A percentile compares a stretch with the other conserved stretches of the same genome.
These are phyloP conservation scores for Xylaria longipes DNA, from an alignment of 495 filamentous ascomycete genomes.

Conservation along the genomic window DNA sequence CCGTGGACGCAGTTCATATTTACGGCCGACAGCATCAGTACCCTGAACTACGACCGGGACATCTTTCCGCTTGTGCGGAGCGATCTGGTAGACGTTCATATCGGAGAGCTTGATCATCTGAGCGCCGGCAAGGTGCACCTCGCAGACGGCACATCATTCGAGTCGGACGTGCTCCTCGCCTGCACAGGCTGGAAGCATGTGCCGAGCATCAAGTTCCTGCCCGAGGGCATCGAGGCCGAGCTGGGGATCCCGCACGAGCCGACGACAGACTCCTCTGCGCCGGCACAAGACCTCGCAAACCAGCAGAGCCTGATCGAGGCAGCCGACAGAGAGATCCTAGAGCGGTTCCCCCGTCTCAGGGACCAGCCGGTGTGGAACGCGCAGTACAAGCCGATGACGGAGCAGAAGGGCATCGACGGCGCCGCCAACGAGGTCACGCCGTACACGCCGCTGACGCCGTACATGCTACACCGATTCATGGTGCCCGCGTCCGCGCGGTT, in stretches of 20 bases:
- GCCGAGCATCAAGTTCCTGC: slow-evolving; percentile 68
- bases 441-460: slow-evolving; percentile 50
- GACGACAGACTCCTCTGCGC: slow-evolving; percentile 29
- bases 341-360: slow-evolving; percentile 67
- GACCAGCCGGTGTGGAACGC: slow-evolving; percentile 50
- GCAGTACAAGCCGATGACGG: slow-evolving; percentile 47
- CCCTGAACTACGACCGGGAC: slow-evolving; percentile 72
- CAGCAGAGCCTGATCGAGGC: slow-evolving; percentile 31
- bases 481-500: slow-evolving; percentile 63
- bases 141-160: slow-evolving; percentile 58
- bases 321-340: slow-evolving; percentile 72
- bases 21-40: slow-evolving; percentile 64
- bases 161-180: slow-evolving; percentile 68
- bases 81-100: slow-evolving; percentile 65
- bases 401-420: slow-evolving; percentile 38
- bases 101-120: slow-evolving; percentile 66
- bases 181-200: slow-evolving; percentile 72
- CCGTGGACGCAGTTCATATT: slow-evolving; percentile 71
- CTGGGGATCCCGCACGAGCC: slow-evolving; percentile 50
- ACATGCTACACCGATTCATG: slow-evolving; percentile 70
- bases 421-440: slow-evolving; percentile 41
- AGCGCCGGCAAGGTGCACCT: slow-evolving; percentile 58
- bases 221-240: slow-evolving; percentile 57
- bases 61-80: slow-evolving; percentile 67
- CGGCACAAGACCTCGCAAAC: slow-evolving; percentile 39